Conservation (phyloP, 257 asterid species). For the Rubia yunnanensis region DNA sequence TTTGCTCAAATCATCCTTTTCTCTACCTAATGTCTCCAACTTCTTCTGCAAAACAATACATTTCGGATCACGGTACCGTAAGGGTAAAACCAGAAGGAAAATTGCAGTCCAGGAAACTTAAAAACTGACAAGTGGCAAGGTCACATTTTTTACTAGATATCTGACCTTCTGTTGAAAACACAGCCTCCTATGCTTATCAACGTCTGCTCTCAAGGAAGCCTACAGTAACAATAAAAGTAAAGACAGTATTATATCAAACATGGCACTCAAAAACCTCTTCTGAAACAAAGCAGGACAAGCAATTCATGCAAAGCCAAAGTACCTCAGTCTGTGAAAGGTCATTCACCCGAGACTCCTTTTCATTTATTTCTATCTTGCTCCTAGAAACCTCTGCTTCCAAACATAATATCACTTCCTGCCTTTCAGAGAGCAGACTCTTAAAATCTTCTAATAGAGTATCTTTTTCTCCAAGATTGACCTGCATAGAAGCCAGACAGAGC, state of each 20-base stretch:
- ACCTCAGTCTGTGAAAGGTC: slow-evolving; percentile 50
- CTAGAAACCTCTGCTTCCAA: too few relatives aligned
- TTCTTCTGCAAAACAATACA: slow-evolving; percentile 23
- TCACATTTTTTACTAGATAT: background rate
- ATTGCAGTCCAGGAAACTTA: too few relatives aligned
- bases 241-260: too few relatives aligned
- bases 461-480: slow-evolving; percentile 45
- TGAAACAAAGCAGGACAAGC: background rate
- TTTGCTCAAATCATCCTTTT: slow-evolving; percentile 49
- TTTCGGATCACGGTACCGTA: too few relatives aligned
- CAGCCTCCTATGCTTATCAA: slow-evolving; percentile 25
- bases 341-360: slow-evolving; percentile 50
- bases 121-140: slow-evolving; percentile 7
- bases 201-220: slow-evolving; percentile 47
- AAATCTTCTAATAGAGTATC: slow-evolving; percentile 55
- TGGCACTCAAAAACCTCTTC: background rate
- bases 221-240: slow-evolving; percentile 8
- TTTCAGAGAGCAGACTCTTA: slow-evolving; percentile 46
- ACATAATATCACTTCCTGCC: slow-evolving; percentile 41
- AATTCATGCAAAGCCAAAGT: background rate
- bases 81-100: background rate
- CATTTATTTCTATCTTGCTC: slow-evolving; percentile 49
- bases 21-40: slow-evolving; percentile 41
- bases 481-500: background rate
- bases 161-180: slow-evolving; percentile 21